Base-by-base conservation (phyloP, 1,284 basidiomycete species). In the Prillingera fragicola region DNA sequence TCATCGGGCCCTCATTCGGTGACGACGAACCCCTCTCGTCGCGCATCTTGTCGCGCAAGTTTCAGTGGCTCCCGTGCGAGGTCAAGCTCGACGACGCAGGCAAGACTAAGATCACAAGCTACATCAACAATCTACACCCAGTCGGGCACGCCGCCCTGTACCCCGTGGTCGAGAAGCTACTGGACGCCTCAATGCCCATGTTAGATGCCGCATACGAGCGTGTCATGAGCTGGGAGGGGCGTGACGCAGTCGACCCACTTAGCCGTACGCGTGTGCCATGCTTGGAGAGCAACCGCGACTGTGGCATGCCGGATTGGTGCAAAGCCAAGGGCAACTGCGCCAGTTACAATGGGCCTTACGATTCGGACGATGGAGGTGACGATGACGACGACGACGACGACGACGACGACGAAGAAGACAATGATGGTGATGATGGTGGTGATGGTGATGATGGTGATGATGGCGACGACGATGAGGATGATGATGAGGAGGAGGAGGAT, bases 31-130 rank as follows among this genome's bases (percentile, higher is more conserved):
- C n/a, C n/a, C 8, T 13, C 8, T 3, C 5, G 5, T 23, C 15
- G 17, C 15, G 21, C 9, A 32, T 45, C 2, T 17, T 34, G 4
- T 45, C 43, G 14, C 15, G 12, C 22, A 50, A 50, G 40, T 50
- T 45, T 33, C 48, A 50, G 43, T 50, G 48, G 48, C 48, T 50
- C 5, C 48, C 48, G 1, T 15, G 32, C 33, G 48, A 50, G 17
- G 48, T 50, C 14, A n/a, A n/a, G n/a, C n/a, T n/a, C n/a, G 40
- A 50, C 23, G 7, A 33, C 12, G 32, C 27, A 2, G 23, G 17
- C 14, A 14, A 10, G 12, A 37, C 48, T 19, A 35, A 22, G 36
- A 26, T 50, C 15, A 9, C 13, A 10, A 33, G 23, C 28, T 50
- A 50, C 29, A 40, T 50, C 37, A 50, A 50, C 43, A 50, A 50